Evolutionary conservation across 2,329 filamentous ascomycete genomes (phyloP), one percentile per base, ranked within the genome.

Genomic region (Ambrosiella beaveri): DNA sequence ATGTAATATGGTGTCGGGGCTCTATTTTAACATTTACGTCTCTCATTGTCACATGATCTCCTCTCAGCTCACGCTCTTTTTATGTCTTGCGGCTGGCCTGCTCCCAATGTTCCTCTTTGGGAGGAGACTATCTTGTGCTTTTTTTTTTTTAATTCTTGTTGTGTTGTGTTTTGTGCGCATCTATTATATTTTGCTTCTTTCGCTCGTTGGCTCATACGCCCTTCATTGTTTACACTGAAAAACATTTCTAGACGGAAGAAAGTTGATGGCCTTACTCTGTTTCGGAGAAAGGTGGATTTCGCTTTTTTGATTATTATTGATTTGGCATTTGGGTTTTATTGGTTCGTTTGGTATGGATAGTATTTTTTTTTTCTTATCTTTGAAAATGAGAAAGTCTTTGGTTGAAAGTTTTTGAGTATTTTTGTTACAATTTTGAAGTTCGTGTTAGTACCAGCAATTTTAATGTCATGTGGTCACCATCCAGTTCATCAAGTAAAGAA

Each of bases 21-120:
- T 47, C n/a, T 17, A 6, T 49, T 38, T 36, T 52, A 7, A 37
- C 1, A 13, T 54, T 50, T 53, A 19, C 12, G 36, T 56, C 36
- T n/a, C 49, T 50, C 3, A 36, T 53, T 17, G 27, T 41, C 45
- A 35, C 36, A 54, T 57, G 54, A 47, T 59, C 40, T 61, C 45
- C 53, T 59, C 57, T 59, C 39, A 49, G 56, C 38, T 50, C 38
- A 55, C 57, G 49, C 53, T 59, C 51, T 11, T 61, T 55, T 50
- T 57, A 39, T 52, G 27, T 27, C 27, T 17, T 44, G 44, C 56
- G 55, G 59, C 56, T 27, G 44, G 41, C 35, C 56, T 47, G 59
- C 56, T 50, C 41, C 45, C 55, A 54, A 41, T 52, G 36, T 56
- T 39, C 13, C 38, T 12, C 37, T 35, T 49, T 50, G 54, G 54